These are phyloP conservation scores for Favolaschia claudopus DNA, from an alignment of 768 basidiomycete genomes.

Conservation along the genomic window DNA sequence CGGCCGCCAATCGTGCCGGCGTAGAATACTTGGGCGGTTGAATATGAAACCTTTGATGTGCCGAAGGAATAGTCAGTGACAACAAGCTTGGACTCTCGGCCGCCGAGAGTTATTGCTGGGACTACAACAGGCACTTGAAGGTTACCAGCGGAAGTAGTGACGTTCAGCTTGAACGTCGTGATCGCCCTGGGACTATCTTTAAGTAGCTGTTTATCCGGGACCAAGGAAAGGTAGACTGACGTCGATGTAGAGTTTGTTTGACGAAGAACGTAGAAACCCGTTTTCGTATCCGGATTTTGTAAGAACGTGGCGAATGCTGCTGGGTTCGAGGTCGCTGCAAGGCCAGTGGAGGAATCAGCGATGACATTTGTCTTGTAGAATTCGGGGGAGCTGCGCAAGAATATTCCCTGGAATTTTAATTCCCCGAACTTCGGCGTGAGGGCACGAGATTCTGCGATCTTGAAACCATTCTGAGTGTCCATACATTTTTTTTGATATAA, in stretches of 20 bases:
- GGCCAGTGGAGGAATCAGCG: conserved; percentile 64
- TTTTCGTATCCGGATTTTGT: conserved; percentile 69
- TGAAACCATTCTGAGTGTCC: not conserved
- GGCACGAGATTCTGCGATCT: conserved; percentile 72
- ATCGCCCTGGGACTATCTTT: too few species aligned
- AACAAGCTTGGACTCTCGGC: conserved; percentile 78
- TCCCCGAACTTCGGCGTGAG: conserved; percentile 77
- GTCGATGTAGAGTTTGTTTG: conserved; percentile 73
- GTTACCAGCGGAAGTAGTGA: conserved; percentile 58
- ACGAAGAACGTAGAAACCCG: conserved; percentile 75
- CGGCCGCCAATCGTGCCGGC: conserved; percentile 65
- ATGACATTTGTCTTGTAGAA: conserved; percentile 84
- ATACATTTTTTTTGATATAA: not conserved
- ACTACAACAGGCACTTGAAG: conserved; percentile 65
- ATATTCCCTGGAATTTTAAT: conserved; percentile 80
- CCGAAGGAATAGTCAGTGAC: conserved; percentile 80
- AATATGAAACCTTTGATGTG: conserved; percentile 64
- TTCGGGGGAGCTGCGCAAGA: conserved; percentile 81
- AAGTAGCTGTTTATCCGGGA: too few species aligned
- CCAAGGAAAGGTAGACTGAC: too few species aligned
- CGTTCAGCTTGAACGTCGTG: conserved; percentile 65
- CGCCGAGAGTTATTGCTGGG: conserved; percentile 63
- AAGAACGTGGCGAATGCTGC: conserved; percentile 70
- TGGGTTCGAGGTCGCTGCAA: conserved; percentile 47
- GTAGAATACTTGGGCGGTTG: conserved; percentile 78